Evolutionary conservation across 2,329 filamentous ascomycete species (phyloP).

Genomic region (Ceratocystis lukuohia): DNA sequence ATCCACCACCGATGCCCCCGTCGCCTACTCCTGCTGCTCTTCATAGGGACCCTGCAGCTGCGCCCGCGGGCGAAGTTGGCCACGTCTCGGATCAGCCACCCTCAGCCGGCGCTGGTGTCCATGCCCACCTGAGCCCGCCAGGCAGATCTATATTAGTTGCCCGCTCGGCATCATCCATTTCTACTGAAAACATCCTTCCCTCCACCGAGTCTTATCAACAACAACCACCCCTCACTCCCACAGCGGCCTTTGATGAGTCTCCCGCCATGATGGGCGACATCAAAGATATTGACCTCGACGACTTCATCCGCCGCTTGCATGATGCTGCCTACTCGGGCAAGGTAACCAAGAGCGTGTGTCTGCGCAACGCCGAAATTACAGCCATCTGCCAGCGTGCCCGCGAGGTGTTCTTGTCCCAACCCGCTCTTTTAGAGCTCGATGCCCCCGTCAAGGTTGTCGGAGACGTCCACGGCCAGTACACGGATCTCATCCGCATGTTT

Average conservation of each 20-base stretch:
- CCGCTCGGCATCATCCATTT: conserved; percentile 41
- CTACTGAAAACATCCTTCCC: background rate
- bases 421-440: conserved; percentile 78
- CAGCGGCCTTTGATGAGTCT: conserved; percentile 22
- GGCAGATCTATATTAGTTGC: conserved; percentile 84
- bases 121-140: conserved; percentile 50
- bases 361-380: conserved; percentile 95
- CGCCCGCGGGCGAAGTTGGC: conserved; percentile 83
- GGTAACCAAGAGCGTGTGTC: conserved; percentile 90
- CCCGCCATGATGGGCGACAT: conserved; percentile 76
- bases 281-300: conserved; percentile 86
- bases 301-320: conserved; percentile 88
- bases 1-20: conserved; percentile 15
- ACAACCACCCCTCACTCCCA: conserved; percentile 33
- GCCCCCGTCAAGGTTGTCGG: conserved; percentile 96
- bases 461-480: conserved; percentile 93
- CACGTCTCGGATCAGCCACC: conserved; percentile 86
- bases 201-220: conserved; percentile 48
- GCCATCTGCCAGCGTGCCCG: conserved; percentile 82
- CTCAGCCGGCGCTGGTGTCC: conserved; percentile 46
- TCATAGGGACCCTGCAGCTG: conserved; percentile 64
- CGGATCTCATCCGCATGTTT: conserved; percentile 89
- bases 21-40: conserved; percentile 48
- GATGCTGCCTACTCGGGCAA: conserved; percentile 94
- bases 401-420: conserved; percentile 82